Evolutionary conservation across 352 stramenopile genomes (phyloP), one percentile per base, ranked within the genome.

Genomic region (Phytopythium sindhum): DNA sequence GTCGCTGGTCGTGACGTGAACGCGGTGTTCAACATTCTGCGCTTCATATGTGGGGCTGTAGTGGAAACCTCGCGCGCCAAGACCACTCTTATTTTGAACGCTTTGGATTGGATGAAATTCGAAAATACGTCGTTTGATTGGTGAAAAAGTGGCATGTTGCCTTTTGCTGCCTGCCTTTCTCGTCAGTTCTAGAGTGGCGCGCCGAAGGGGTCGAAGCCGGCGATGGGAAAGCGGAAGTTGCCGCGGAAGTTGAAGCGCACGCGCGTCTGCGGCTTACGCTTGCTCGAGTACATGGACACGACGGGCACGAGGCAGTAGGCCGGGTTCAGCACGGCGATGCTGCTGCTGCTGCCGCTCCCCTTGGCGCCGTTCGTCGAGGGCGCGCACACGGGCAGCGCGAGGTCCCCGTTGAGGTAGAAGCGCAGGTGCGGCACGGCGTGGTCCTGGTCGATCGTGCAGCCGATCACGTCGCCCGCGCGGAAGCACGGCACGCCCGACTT

Each of bases 221-320:
- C n/a, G 52, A 93, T 72, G 26, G 82, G 79, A 53, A 83, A 93
- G 42, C 71, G 73, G 58, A 93, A 93, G 66, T 70, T 68, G 59
- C 84, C 81, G 56, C 80, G 82, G 69, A 93, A 93, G 65, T 93
- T 91, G 71, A 91, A 82, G 33, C 70, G 78, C 62, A 91, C 79
- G 68, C 80, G 75, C 68, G 84, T 89, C 58, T 81, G 81, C 11
- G 83, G 82, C 54, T 88, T 87, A 57, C 83, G 80, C 56, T 77
- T 81, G 14, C 75, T 85, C 42, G 84, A 91, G 60, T 90, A 91
- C 79, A 91, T 88, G n/a, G 81, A 88, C 8, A 90, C 75, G 2
- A 83, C 82, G 0, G 84, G 84, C 24, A 84, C 72, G 50, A 93
- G 63, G 29, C 72, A 76, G 70, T 90, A 89, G 12, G 80, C 69